Percentiles rank a stretch among this genome's conserved stretches.
Conservation (phyloP, 2,329 filamentous ascomycete species). For the Microdochium trichocladiopsis region DNA sequence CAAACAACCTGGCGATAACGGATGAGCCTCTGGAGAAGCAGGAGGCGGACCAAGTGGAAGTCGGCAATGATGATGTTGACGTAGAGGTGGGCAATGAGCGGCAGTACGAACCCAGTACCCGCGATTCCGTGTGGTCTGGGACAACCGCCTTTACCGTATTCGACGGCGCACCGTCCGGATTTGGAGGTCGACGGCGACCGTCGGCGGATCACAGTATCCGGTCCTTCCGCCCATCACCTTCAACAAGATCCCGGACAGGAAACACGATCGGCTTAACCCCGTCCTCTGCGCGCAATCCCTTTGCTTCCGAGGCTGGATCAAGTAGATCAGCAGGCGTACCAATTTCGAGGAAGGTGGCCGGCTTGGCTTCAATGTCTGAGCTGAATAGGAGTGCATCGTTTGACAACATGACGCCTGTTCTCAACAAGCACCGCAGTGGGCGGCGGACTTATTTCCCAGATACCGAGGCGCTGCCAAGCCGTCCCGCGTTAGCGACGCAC, state of each 20-base stretch:
- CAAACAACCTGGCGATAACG: conserved; percentile 42
- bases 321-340: not conserved
- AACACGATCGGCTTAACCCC: conserved; percentile 12
- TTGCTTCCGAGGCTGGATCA: not conserved
- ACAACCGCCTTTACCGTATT: not conserved
- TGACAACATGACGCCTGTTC: conserved; percentile 28
- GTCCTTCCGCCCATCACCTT: not conserved
- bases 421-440: conserved; percentile 36
- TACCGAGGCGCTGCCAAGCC: conserved; percentile 28
- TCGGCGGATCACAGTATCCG: not conserved
- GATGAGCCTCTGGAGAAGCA: conserved; percentile 10
- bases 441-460: conserved; percentile 28
- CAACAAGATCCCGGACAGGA: conserved; percentile 5
- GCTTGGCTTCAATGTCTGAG: not conserved
- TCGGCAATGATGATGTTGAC: conserved; percentile 9
- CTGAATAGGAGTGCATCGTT: not conserved
- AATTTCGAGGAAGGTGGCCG: not conserved
- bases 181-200: not conserved
- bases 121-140: not conserved
- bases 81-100: conserved; percentile 11
- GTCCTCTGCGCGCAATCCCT: not conserved
- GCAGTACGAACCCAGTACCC: not conserved
- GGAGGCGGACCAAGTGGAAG: conserved; percentile 6
- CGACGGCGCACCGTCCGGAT: not conserved
- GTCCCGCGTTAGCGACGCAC: conserved; percentile 38